A percentile compares a stretch with the other conserved stretches of the same genome.
Conservation (phyloP, 2,329 filamentous ascomycete genomes). For the Fusarium sterilihyphosum region DNA sequence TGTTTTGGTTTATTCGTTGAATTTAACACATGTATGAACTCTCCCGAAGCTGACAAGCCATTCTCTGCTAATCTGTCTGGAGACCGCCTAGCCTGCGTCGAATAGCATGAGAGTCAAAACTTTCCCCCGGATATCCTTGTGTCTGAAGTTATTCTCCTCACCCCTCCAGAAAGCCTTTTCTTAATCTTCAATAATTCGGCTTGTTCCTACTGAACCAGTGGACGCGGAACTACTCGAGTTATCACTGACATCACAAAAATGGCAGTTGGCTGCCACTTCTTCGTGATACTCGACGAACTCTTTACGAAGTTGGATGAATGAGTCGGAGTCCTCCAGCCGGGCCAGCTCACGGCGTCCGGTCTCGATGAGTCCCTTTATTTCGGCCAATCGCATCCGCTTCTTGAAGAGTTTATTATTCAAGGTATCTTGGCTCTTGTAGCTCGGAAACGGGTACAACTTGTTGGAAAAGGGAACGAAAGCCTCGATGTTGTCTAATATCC, state of each 20-base stretch:
- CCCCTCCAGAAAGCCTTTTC: too few species aligned
- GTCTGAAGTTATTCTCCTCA: not conserved
- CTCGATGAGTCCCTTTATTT: not conserved
- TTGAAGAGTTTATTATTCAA: not conserved
- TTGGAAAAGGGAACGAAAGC: not conserved
- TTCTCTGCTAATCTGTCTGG: not conserved
- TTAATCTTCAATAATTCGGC: not conserved
- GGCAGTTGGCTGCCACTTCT: not conserved
- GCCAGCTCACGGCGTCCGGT: slow-evolving; percentile 17
- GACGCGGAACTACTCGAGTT: not conserved
- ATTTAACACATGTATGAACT: not conserved
- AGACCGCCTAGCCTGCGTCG: not conserved
- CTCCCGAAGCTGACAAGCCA: too few species aligned
- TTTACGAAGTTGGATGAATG: slow-evolving; percentile 15
- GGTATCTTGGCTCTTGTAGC: not conserved
- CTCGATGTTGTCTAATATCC: not conserved
- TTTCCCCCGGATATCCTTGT: not conserved
- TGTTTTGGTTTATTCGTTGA: not conserved
- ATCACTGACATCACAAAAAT: not conserved
- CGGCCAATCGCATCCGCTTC: not conserved
- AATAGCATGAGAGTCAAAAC: not conserved
- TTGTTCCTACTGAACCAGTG: not conserved
- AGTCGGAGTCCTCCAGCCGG: slow-evolving; percentile 5
- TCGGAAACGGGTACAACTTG: not conserved
- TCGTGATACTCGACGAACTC: not conserved